Base-by-base conservation (phyloP, 164 flowering plant genomes). In the Stephania cephalantha region DNA sequence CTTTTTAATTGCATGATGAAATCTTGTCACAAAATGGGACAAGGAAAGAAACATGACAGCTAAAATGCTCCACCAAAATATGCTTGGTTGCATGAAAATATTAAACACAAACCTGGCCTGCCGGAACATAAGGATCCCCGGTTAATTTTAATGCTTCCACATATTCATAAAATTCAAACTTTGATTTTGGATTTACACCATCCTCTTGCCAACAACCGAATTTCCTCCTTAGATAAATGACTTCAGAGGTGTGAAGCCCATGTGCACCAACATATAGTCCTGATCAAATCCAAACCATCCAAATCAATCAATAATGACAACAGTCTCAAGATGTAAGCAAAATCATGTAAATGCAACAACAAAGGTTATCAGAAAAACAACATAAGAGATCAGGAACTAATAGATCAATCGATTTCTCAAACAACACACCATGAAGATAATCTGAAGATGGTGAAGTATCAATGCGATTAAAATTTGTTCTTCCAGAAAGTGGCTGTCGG, bases 41-140 rank as follows among this genome's bases (percentile, higher is more conserved):
- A 52, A 46, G 63, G 17, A 29, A 46, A 25, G 13, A 11, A 55
- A 55, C 18, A 53, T 42, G 55, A 50, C 9, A n/a, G 63, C 10
- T 45, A 58, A 74, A 46, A 18, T 0, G 42, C 4, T 50, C 55
- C 12, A 50, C 55, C 3, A 50, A 10, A 30, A 25, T 31, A 68
- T 29, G 44, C 15, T 29, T 5, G 44, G 10, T 15, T 30, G 70
- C 13, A 68, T 68, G 15, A 12, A 25, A 12, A 68, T 6, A 25
- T 68, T 13, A 18, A 8, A 53, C 13, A 78, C 63, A 18, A 79
- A 95, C 99, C 97, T 93, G 90, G 67, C 99, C 99, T 72, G 98
- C 99, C 18, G 99, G 99, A 42, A 93, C 90, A 86, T 88, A 86
- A 76, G 91, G 92, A 86, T 95, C 98, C 74, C 99, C 99, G 46